Conservation (phyloP, 345 rosid genomes). For the Moricandia arvensis region DNA sequence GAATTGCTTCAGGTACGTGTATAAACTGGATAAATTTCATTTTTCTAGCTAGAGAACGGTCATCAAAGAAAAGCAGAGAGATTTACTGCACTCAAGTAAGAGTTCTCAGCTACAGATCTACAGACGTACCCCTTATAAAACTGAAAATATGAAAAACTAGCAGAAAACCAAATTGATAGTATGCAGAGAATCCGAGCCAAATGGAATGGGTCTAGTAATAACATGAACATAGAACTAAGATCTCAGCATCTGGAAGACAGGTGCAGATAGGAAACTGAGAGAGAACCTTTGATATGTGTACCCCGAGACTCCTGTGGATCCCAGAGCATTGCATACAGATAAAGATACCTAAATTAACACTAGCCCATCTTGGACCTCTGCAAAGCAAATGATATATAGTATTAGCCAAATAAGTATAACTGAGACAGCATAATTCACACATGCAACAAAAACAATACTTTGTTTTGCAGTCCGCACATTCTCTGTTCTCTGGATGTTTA, state of each 20-base stretch:
- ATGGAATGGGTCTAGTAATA: constrained; percentile 6
- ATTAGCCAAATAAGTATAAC: constrained; percentile 29
- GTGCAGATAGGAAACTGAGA: constrained; percentile 9
- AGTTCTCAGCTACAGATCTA: not conserved
- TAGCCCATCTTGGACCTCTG: too few relatives aligned
- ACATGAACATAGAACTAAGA: not conserved
- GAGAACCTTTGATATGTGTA: constrained; percentile 95
- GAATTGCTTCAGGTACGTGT: not conserved
- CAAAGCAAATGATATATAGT: constrained; percentile 36
- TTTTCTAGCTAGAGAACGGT: not conserved
- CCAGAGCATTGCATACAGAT: constrained; percentile 99
- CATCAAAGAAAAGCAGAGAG: not conserved
- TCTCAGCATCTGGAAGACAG: constrained; percentile 13
- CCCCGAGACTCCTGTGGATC: constrained; percentile 96
- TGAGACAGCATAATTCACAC: constrained; percentile 1
- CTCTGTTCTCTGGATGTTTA: constrained; percentile 88
- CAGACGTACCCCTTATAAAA: constrained; percentile 3
- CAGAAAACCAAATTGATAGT: constrained; percentile 11
- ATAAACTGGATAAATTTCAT: not conserved
- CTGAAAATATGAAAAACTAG: not conserved
- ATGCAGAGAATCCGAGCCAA: not conserved
- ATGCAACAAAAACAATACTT: constrained; percentile 51
- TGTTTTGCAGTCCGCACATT: constrained; percentile 98
- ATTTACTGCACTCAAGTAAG: constrained; percentile 5
- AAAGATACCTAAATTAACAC: too few relatives aligned